Evolutionary conservation across 2,329 filamentous ascomycete species (phyloP), one percentile per base, ranked within the genome.

Genomic region (Sordariomycetes sp.): DNA sequence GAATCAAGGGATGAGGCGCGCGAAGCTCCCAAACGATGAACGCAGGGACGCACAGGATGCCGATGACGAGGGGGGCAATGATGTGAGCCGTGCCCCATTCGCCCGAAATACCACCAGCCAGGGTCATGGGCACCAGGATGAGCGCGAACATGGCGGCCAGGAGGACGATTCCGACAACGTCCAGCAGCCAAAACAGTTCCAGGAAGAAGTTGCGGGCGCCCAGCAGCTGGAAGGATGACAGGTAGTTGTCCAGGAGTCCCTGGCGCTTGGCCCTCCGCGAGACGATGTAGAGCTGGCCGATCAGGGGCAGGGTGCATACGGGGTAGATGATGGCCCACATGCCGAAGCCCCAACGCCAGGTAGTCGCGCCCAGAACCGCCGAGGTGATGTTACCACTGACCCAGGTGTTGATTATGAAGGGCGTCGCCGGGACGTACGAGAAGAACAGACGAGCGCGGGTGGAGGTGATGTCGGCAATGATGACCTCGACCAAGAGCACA

Each of bases 261-360:
- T 55, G 46, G 39, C 59, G 66, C 44, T 62, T 67, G 10, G 74
- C 75, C 15, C 73, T 68, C 12, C 55, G 62, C 9, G 62, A 58
- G 11, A 75, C 68, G 25, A 72, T 45, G 33, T 56, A 51, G 0
- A 82, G 59, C 6, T 66, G 66, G 25, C 64, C 41, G 45, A 80
- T 58, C 31, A 80, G 61, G 3, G 76, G 75, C 8, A 78, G 42
- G 4, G 70, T 57, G 48, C 68, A 73, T 16, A 71, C 63, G 4
- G 75, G 66, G 50, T 74, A 79, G 39, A 79, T 76, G 49, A 80
- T 73, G 40, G 59, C 63, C 61, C 70, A 81, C 74, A 80, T 79
- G 44, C 73, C 75, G 21, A 76, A 65, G 21, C 75, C 76, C 75
- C 75, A 79, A 39, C 64, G 54, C 76, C 77, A 81, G 7, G 55